Base-by-base conservation (phyloP, 2,329 filamentous ascomycete species). In the Claviceps purpurea region DNA sequence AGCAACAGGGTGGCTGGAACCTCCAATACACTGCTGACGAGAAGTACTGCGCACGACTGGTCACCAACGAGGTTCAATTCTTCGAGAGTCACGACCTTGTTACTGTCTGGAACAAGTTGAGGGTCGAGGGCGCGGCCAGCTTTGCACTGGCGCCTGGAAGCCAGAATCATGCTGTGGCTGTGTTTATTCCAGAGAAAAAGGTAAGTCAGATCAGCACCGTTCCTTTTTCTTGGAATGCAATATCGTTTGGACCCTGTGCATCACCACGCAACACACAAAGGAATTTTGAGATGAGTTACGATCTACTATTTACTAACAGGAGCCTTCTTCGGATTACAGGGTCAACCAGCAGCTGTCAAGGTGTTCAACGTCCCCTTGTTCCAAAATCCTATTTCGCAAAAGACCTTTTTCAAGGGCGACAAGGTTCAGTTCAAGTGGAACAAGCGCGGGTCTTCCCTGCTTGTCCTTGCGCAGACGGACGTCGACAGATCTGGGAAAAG, bases 391-490 rank as follows among this genome's bases (percentile, higher is more conserved):
- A 83, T 95, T 49, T 96, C 91, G 41, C 91, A 97, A 68, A 98
- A 98, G 82, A 96, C 86, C 1, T 98, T 98, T 67, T 98, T 89
- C 81, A 98, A 98, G 75, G 90, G 90, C 57, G 93, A 98, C 75
- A 97, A 97, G 75, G 91, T 98, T 47, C 89, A 96, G 70, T 75
- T 98, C 65, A 96, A 96, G 74, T 98, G 93, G 93, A 98, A 98
- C 71, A 81, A 85, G 59, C 76, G 89, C 56, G 93, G 93, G 50
- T 95, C 90, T 40, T 91, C 85, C 66, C 71, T 97, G 65, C 86
- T 98, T 63, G 91, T 97, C 59, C 80, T 98, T 62, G 91, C 93
- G 52, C 90, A 97, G 74, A 98, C 93, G 37, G 93, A 98, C 57
- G 93, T 97, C 51, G 93, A 98, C 72, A 94, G 93, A 73, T 89